Percentiles rank a stretch among this genome's conserved stretches.
Conservation (phyloP, 495 filamentous ascomycete genomes). For the Aspergillus diversus region DNA sequence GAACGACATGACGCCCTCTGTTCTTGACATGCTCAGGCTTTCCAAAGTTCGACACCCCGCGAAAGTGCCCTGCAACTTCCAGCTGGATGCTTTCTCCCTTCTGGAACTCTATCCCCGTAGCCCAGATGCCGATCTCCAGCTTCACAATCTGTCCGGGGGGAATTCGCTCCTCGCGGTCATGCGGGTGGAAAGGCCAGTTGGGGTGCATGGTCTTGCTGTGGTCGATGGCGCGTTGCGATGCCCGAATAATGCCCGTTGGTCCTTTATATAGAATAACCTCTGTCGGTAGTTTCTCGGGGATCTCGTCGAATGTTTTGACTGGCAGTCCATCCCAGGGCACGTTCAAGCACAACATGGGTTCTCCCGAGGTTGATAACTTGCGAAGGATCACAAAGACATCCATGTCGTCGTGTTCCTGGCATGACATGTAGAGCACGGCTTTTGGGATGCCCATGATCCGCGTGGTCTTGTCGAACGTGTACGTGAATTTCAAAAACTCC, state of each 20-base stretch:
- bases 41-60: constrained; percentile 13
- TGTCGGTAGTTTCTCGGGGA: constrained; percentile 29
- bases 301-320: constrained; percentile 19
- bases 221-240: constrained; percentile 36
- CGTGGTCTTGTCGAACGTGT: constrained; percentile 31
- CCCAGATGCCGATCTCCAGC: constrained; percentile 38
- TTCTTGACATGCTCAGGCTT: constrained; percentile 7
- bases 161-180: constrained; percentile 35
- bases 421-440: constrained; percentile 40
- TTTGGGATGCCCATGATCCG: constrained; percentile 38
- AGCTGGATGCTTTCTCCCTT: constrained; percentile 33
- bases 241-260: constrained; percentile 38
- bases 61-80: constrained; percentile 21
- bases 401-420: constrained; percentile 40
- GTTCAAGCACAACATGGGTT: constrained; percentile 36
- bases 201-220: constrained; percentile 24
- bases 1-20: constrained; percentile 16
- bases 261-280: constrained; percentile 34
- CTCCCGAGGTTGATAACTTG: constrained; percentile 39
- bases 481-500: constrained; percentile 32
- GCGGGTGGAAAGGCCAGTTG: constrained; percentile 38
- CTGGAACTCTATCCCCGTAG: constrained; percentile 35
- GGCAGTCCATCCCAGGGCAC: constrained; percentile 30
- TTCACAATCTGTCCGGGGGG: constrained; percentile 37
- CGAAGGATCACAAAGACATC: constrained; percentile 42